phyloP scores from a whole-genome alignment of 176 grass and related monocot species.

The Lolium multiflorum region DNA sequence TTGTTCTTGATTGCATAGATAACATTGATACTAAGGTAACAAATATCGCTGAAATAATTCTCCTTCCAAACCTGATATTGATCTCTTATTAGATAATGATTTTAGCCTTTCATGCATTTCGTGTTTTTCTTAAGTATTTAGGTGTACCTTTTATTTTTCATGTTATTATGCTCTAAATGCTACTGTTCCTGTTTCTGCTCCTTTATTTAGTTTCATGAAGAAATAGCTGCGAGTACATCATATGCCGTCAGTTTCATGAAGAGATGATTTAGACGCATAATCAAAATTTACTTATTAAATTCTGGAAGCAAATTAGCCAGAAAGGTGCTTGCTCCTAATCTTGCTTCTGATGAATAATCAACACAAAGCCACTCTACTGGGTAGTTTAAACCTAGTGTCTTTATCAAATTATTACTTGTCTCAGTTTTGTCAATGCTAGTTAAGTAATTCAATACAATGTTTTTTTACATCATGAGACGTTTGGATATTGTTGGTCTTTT shows the following conservation, averaged over 20 bases:
- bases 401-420: neutral
- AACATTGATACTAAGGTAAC: slow-evolving; percentile 97
- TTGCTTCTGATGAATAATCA: neutral
- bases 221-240: slow-evolving; percentile 8
- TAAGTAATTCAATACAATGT: neutral
- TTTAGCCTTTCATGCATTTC: neutral
- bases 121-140: neutral
- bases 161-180: slow-evolving; percentile 17
- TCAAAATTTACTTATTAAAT: neutral
- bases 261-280: neutral
- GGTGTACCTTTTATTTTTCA: neutral
- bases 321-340: neutral
- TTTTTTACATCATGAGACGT: neutral
- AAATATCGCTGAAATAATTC: neutral
- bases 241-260: slow-evolving; percentile 21
- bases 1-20: slow-evolving; percentile 99
- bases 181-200: neutral
- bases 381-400: neutral
- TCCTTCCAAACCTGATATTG: neutral
- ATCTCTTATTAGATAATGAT: neutral
- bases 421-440: neutral
- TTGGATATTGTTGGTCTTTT: slow-evolving; percentile 13
- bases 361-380: neutral
- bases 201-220: slow-evolving; percentile 22
- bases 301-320: slow-evolving; percentile 4